These are phyloP conservation scores for Durusdinium trenchii DNA, from an alignment of 73 alveolate species.

Conservation along the genomic window DNA sequence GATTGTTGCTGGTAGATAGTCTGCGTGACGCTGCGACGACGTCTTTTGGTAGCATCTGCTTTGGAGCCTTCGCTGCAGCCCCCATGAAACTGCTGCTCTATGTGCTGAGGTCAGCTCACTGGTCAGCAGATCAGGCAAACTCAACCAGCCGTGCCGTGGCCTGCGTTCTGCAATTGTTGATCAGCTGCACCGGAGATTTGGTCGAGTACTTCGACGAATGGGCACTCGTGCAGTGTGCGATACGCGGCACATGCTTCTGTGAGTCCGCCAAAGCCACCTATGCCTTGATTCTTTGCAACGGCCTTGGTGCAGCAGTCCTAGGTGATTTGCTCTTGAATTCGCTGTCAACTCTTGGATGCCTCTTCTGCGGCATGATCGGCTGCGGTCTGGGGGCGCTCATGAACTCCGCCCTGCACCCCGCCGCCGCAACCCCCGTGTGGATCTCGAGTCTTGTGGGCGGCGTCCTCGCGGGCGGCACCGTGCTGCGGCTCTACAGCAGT, in stretches of 20 bases:
- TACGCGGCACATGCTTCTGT: slow-evolving; percentile 80
- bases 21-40: slow-evolving; percentile 54
- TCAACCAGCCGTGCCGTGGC: neutral
- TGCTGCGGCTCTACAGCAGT: slow-evolving; percentile 32
- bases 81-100: neutral
- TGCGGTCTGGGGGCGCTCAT: neutral
- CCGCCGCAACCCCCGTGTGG: neutral
- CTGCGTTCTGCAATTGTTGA: neutral
- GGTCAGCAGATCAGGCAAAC: neutral
- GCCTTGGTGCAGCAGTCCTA: slow-evolving; percentile 45
- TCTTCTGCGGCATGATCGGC: slow-evolving; percentile 39
- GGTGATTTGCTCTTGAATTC: slow-evolving; percentile 45
- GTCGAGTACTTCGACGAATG: slow-evolving; percentile 69
- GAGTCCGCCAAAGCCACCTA: slow-evolving; percentile 34
- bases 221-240: slow-evolving; percentile 55
- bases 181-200: slow-evolving; percentile 45
- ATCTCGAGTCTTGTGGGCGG: slow-evolving; percentile 12
- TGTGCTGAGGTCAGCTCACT: neutral
- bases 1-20: slow-evolving; percentile 4
- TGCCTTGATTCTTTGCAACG: slow-evolving; percentile 29
- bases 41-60: slow-evolving; percentile 86
- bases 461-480: neutral
- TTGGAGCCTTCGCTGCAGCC: slow-evolving; percentile 10
- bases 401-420: neutral
- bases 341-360: neutral